Evolutionary conservation across 2,329 filamentous ascomycete genomes (phyloP).

Genomic region (Colletotrichum trifolii): DNA sequence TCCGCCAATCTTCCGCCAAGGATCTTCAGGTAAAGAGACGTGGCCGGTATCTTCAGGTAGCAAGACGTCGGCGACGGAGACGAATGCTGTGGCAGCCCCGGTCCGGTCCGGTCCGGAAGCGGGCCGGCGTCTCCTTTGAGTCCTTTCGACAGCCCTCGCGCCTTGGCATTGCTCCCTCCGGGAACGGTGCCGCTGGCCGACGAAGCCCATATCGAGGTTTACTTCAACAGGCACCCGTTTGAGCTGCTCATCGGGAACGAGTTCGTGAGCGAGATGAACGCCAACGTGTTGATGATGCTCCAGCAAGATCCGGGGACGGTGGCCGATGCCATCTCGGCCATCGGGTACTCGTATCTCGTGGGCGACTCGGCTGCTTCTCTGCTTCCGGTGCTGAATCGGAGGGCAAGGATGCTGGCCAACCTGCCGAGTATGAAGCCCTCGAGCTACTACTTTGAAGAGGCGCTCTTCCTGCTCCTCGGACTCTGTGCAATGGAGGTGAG

Average conservation of each 20-base stretch:
- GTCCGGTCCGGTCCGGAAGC: not conserved
- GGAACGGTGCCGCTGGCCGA: conserved; percentile 42
- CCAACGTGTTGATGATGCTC: conserved; percentile 43
- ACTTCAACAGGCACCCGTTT: conserved; percentile 44
- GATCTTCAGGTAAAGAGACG: not conserved
- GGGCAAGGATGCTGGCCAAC: conserved; percentile 43
- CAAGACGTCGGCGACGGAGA: too few species aligned
- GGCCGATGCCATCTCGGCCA: conserved; percentile 44
- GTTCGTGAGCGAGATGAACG: conserved; percentile 47
- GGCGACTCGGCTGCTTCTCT: conserved; percentile 32
- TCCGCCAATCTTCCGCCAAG: conserved; percentile 3
- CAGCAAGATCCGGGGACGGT: conserved; percentile 43
- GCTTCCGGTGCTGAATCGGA: conserved; percentile 41
- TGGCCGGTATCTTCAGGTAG: too few species aligned
- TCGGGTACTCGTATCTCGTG: conserved; percentile 44
- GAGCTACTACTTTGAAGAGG: conserved; percentile 42
- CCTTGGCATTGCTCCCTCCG: conserved; percentile 40
- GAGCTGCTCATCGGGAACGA: conserved; percentile 45
- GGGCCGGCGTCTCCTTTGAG: not conserved
- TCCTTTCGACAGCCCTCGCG: conserved; percentile 9
- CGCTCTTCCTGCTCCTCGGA: conserved; percentile 42
- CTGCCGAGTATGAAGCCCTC: conserved; percentile 40
- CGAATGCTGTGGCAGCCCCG: not conserved
- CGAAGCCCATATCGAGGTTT: conserved; percentile 43
- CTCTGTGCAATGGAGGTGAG: conserved; percentile 45